A percentile compares a stretch with the other conserved stretches of the same genome.
phyloP scores from a whole-genome alignment of 2,329 filamentous ascomycete genomes.

The Cladosporium colombiae region DNA sequence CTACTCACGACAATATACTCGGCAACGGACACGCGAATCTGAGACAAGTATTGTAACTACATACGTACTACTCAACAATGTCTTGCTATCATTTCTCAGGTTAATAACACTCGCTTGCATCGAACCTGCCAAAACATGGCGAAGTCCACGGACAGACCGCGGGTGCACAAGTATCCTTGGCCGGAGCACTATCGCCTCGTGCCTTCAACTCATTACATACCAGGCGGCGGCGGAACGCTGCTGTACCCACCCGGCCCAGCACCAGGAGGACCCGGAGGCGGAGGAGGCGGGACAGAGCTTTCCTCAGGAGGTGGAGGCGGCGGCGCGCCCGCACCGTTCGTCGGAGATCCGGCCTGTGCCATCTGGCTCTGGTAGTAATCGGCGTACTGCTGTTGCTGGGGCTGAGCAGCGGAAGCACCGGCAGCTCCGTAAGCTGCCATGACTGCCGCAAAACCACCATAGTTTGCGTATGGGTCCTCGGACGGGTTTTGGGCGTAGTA shows the following conservation, averaged over 20 bases:
- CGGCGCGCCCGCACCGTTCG: slow-evolving; percentile 29
- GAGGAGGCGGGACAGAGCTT: slow-evolving; percentile 59
- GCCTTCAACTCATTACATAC: slow-evolving; percentile 38
- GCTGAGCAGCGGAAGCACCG: neutral
- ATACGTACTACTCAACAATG: neutral
- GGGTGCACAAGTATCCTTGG: neutral
- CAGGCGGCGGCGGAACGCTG: slow-evolving; percentile 60
- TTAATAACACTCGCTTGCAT: neutral
- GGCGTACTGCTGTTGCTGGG: slow-evolving; percentile 22
- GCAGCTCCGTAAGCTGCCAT: slow-evolving; percentile 23
- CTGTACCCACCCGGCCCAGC: slow-evolving; percentile 58
- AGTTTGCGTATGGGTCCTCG: slow-evolving; percentile 83
- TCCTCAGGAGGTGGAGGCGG: slow-evolving; percentile 52
- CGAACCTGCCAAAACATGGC: neutral
- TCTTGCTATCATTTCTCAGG: neutral
- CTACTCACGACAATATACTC: no score
- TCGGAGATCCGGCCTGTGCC: slow-evolving; percentile 18
- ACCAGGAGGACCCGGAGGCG: slow-evolving; percentile 57
- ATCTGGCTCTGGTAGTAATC: slow-evolving; percentile 21
- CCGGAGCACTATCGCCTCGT: neutral
- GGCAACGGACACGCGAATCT: no score
- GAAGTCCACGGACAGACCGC: neutral
- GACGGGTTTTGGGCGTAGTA: slow-evolving; percentile 84
- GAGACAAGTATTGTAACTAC: no score
- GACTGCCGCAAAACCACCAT: slow-evolving; percentile 66